phyloP scores from a whole-genome alignment of 495 filamentous ascomycete genomes.

The Tuber aestivum region DNA sequence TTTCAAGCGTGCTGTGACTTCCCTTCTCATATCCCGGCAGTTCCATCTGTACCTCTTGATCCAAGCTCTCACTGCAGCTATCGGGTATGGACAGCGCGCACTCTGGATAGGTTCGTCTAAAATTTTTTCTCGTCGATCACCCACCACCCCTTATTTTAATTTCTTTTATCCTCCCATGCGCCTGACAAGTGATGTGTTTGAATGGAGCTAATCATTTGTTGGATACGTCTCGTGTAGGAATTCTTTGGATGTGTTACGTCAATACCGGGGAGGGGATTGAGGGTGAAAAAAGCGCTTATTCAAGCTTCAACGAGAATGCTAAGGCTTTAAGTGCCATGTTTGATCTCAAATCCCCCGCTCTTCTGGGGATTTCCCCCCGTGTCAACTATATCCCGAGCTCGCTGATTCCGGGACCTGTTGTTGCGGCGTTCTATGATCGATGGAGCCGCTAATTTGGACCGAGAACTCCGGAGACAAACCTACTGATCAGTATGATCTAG shows the following conservation, averaged over 20 bases:
- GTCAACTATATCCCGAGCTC: slow-evolving; percentile 8
- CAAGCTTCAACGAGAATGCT: slow-evolving; percentile 41
- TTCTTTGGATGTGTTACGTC: slow-evolving; percentile 43
- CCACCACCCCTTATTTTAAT: background rate
- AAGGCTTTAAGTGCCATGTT: slow-evolving; percentile 37
- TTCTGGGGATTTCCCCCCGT: background rate
- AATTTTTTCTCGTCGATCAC: slow-evolving; percentile 13
- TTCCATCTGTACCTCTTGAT: slow-evolving; percentile 42
- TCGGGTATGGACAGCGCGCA: slow-evolving; percentile 43
- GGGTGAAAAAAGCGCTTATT: slow-evolving; percentile 45
- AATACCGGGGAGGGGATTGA: slow-evolving; percentile 43
- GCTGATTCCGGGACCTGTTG: slow-evolving; percentile 9
- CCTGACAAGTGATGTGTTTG: slow-evolving; percentile 6
- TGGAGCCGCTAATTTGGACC: slow-evolving; percentile 38
- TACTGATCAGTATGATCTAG: slow-evolving; percentile 22
- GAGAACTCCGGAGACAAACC: slow-evolving; percentile 40
- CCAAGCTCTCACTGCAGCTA: slow-evolving; percentile 34
- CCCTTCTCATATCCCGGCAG: slow-evolving; percentile 41
- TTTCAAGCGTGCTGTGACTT: slow-evolving; percentile 31
- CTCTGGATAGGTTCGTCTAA: slow-evolving; percentile 42
- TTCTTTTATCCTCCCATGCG: slow-evolving; percentile 6
- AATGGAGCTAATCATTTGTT: slow-evolving; percentile 5
- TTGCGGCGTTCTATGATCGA: slow-evolving; percentile 33
- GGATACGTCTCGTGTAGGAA: slow-evolving; percentile 20
- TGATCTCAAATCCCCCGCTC: background rate